Evolutionary conservation across 2,329 filamentous ascomycete genomes (phyloP).

Genomic region (Blastomyces gilchristii): DNA sequence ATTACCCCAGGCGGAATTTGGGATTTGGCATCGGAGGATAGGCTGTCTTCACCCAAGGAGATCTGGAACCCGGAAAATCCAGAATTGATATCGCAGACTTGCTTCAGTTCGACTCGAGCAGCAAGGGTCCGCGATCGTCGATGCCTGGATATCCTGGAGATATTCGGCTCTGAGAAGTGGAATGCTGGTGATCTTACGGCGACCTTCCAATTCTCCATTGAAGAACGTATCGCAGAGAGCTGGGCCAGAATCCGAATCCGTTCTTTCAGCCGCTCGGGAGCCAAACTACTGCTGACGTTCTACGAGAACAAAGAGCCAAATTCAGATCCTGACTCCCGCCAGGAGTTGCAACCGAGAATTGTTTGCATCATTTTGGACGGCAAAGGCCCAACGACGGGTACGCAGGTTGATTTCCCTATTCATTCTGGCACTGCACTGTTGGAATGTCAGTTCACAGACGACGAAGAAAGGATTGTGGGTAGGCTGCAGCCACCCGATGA

Average conservation of each 20-base stretch:
- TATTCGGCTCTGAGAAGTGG: conserved; percentile 6
- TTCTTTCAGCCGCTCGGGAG: conserved; percentile 6
- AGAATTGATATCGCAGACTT: conserved; percentile 1
- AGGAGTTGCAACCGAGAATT: neutral
- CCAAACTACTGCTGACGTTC: conserved; percentile 5
- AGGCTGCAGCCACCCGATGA: conserved; percentile 1
- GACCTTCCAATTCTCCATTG: neutral
- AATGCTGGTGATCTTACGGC: conserved; percentile 4
- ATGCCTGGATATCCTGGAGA: conserved; percentile 1
- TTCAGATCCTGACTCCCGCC: neutral
- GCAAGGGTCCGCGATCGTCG: conserved; percentile 6
- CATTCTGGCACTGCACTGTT: neutral
- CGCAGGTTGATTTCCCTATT: conserved; percentile 6
- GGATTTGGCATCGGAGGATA: conserved; percentile 8
- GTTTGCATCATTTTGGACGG: neutral
- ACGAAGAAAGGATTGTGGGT: conserved; percentile 2
- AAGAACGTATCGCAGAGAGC: neutral
- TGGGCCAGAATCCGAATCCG: conserved; percentile 6
- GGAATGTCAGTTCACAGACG: conserved; percentile 7
- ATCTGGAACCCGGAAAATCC: conserved; percentile 4
- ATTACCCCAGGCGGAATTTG: conserved; percentile 6
- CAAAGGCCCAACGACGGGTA: conserved; percentile 1
- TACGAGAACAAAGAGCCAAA: neutral
- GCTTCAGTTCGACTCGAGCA: conserved; percentile 7
- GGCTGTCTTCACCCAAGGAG: neutral